Evolutionary conservation across 148 eudicot species (phyloP), one percentile per base, ranked within the genome.

Genomic region (Vaccinium myrtillus): DNA sequence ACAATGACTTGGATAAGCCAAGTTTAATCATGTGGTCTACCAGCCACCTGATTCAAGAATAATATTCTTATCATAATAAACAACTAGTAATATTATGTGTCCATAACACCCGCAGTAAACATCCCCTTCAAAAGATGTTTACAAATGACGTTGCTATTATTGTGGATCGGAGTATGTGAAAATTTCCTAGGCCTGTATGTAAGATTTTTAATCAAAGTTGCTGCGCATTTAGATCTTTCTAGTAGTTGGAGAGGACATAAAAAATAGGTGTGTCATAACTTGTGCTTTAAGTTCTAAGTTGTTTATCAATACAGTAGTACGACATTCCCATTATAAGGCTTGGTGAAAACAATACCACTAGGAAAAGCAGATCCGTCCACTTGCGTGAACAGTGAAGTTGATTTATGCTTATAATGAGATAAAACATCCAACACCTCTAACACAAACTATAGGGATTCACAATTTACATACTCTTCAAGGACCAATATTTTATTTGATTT

Each of bases 1-100:
- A 92, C 83, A 97, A 80, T 48, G 98, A 92, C 93, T 87, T 94
- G 18, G 98, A 93, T 88, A 97, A 95, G 48, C 99, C 99, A 82
- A 94, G 93, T 80, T 89, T 85, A 75, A 91, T 70, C 98, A 97
- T 89, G 89, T 97, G 96, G 77, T 97, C 95, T 46, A 97, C 99
- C 84, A 97, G 91, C 99, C 99, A 97, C 84, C 99, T 97, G 82
- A 59, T 77, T 78, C 14, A 65, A 87, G 46, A 86, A 70, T 79
- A 55, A 81, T 70, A 50, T 50, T 6, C 25, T 50, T 1, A 56
- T 55, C 19, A 27, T 14, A 78, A 11, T 7, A 78, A 46, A 76
- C 13, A 43, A 49, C 8, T 76, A 48, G 56, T 32, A 76, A 49
- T n/a, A 76, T 15, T 82, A 13, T 3, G 50, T 25, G 56, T 23